Evolutionary conservation across 1,139 yeast species (phyloP), one percentile per base, ranked within the genome.

Genomic region (Geotrichum carabidarum): DNA sequence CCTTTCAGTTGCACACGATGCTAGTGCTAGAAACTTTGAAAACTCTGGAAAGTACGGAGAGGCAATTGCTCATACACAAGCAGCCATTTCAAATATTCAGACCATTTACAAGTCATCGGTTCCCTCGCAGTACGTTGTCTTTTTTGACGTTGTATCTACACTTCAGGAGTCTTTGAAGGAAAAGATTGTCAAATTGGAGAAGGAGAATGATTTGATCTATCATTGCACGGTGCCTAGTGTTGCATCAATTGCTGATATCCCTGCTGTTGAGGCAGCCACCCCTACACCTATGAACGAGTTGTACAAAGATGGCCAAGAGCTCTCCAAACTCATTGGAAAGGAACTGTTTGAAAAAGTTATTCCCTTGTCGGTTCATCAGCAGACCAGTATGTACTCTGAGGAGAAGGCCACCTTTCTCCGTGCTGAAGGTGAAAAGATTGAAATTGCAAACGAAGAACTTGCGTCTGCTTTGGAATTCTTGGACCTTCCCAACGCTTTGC

Each of bases 131-230:
- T 67, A 55, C 47, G n/a, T 63, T 2, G 59, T 59, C 0, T 57
- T 68, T 17, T 52, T 56, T 22, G 61, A 60, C 4, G 51, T 62
- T 1, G 48, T 70, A 30, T 65, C 64, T 42, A 57, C 65, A 5
- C 54, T 62, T 36, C 44, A 57, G 2, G 68, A 69, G 35, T 51
- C 78, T 0, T 69, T 78, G 52, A 69, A 70, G 31, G 74, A 76
- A 43, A 79, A 79, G 50, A 65, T 81, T 45, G 68, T 68, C 3
- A 76, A 78, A 8, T 67, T 86, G 59, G 82, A 78, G 37, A 88
- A 86, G 63, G 98, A 93, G 65, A 93, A 93, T 65, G 97, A 93
- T 66, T 84, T 83, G 64, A 88, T 93, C 46, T 93, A 87, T 64
- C 95, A 93, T 68, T 91, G 85, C 31, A 67, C 77, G 1, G 74